These are phyloP conservation scores for Silene latifolia DNA, from an alignment of 148 eudicot genomes.

Conservation along the genomic window DNA sequence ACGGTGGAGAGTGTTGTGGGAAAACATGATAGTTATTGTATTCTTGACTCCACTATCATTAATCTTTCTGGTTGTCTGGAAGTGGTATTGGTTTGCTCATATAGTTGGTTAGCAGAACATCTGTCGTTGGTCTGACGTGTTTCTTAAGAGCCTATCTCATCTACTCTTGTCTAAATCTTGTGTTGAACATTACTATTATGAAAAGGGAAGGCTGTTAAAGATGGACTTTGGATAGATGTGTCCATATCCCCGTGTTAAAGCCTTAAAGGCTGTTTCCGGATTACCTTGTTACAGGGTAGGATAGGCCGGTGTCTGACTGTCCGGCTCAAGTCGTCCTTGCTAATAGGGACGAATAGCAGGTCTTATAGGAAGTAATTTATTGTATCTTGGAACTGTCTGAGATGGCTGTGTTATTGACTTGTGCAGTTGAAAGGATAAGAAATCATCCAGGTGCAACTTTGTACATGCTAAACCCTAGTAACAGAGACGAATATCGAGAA, in stretches of 20 bases:
- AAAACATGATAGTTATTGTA: background rate
- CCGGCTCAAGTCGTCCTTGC: too few species aligned
- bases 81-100: background rate
- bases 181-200: too few species aligned
- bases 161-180: too few species aligned
- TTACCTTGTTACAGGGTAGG: too few species aligned
- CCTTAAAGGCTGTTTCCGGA: too few species aligned
- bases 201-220: too few species aligned
- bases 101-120: background rate
- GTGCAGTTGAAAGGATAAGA: conserved; percentile 79
- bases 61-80: background rate
- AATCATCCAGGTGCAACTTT: conserved; percentile 76
- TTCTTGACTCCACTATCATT: background rate
- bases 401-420: background rate
- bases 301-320: too few species aligned
- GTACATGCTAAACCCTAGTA: conserved; percentile 49
- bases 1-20: too few species aligned
- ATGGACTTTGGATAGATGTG: too few species aligned
- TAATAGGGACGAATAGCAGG: too few species aligned
- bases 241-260: too few species aligned
- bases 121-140: background rate
- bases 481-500: conserved; percentile 62
- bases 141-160: background rate
- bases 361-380: background rate
- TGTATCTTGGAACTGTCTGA: background rate